These are phyloP conservation scores for Nosema muscidifuracis DNA, from an alignment of 371 early-diverging fungal genomes.

Conservation along the genomic window DNA sequence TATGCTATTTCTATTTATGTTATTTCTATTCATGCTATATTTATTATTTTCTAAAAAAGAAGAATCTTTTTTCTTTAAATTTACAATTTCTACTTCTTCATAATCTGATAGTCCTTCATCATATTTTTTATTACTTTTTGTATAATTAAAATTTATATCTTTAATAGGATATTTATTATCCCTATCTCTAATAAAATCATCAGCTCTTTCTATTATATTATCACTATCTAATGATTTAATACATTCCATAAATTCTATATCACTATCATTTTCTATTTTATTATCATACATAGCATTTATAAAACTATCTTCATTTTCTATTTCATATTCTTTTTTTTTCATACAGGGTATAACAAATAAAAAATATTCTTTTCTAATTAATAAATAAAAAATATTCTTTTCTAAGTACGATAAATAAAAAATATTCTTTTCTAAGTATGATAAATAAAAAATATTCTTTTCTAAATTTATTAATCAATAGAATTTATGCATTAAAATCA, in stretches of 20 bases:
- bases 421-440: too few species aligned
- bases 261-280: slow-evolving; percentile 3
- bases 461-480: too few species aligned
- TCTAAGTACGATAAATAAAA: too few species aligned
- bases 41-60: too few species aligned
- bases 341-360: background rate
- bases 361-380: too few species aligned
- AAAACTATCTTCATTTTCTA: slow-evolving; percentile 30
- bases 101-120: background rate
- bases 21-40: too few species aligned
- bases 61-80: background rate
- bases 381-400: too few species aligned
- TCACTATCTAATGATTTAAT: background rate
- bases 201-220: slow-evolving; percentile 2
- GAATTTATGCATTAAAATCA: too few species aligned
- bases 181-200: background rate
- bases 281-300: slow-evolving; percentile 20
- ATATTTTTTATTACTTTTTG: background rate
- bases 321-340: slow-evolving; percentile 15
- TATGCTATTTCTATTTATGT: too few species aligned
- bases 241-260: slow-evolving; percentile 19
- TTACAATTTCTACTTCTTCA: background rate
- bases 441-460: too few species aligned
- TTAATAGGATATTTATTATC: background rate
- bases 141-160: background rate